Evolutionary conservation across 176 grass and related monocot genomes (phyloP).

Genomic region (bread wheat (Triticum aestivum)): DNA sequence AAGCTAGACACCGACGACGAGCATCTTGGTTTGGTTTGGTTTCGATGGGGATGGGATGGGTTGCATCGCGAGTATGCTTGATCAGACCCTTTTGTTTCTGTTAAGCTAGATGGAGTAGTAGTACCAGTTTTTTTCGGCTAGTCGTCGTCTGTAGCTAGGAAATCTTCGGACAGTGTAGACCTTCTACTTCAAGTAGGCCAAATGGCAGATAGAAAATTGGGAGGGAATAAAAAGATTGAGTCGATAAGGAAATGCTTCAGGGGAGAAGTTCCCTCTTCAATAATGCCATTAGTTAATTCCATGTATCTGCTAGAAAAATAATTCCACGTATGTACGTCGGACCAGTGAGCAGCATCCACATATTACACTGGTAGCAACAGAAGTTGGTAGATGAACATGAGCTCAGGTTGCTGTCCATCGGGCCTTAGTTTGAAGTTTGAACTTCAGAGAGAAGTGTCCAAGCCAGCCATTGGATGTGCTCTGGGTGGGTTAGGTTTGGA

Average conservation of each 20-base stretch:
- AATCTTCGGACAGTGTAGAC: neutral
- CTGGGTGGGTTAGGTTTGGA: neutral
- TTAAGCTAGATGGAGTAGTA: neutral
- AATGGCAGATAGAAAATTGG: too few species aligned
- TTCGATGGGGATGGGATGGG: neutral
- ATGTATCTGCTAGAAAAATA: constrained; percentile 7
- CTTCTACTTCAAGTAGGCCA: neutral
- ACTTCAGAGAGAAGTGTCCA: neutral
- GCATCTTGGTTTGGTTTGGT: neutral
- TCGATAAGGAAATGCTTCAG: neutral
- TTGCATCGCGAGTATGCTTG: neutral
- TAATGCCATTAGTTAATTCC: constrained; percentile 18
- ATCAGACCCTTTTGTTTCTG: neutral
- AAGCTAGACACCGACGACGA: neutral
- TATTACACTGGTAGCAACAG: neutral
- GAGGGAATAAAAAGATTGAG: neutral
- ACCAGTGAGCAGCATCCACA: neutral
- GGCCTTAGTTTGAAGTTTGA: neutral
- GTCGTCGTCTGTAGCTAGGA: neutral
- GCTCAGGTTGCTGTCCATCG: neutral
- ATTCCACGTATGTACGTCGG: neutral
- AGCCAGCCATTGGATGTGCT: neutral
- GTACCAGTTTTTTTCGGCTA: neutral
- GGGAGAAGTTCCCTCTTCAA: neutral
- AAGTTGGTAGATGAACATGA: constrained; percentile 4